Conservation (phyloP, 2,329 filamentous ascomycete species). For the Rhexocercosporidium sp. region DNA sequence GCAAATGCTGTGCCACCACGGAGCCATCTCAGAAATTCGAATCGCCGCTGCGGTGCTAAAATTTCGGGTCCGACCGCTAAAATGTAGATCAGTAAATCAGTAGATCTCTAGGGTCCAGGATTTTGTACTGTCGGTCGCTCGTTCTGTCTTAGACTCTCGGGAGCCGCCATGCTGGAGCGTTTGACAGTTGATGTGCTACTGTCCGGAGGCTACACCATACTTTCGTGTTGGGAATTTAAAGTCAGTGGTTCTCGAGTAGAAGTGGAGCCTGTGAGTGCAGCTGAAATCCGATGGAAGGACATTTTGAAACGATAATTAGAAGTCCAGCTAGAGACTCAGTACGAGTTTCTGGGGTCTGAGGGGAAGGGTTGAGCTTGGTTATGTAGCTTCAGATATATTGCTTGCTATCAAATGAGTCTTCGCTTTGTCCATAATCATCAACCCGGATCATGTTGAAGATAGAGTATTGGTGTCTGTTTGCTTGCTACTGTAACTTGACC, state of each 20-base stretch:
- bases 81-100: not conserved
- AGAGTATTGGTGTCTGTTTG: not conserved
- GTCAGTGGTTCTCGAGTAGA: too few species aligned
- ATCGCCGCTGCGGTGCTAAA: not conserved
- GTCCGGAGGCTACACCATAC: not conserved
- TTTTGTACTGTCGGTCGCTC: too few species aligned
- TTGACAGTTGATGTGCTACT: not conserved
- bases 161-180: conserved; percentile 1
- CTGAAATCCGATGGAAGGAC: not conserved
- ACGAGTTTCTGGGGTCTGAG: not conserved
- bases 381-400: not conserved
- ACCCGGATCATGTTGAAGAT: not conserved
- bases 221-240: not conserved
- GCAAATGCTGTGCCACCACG: too few species aligned
- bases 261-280: not conserved
- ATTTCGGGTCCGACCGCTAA: not conserved
- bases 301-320: not conserved
- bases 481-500: not conserved
- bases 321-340: not conserved
- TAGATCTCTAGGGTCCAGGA: not conserved
- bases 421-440: not conserved
- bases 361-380: not conserved
- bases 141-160: not conserved
- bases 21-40: too few species aligned
- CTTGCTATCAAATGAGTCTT: not conserved